Evolutionary conservation across 2,329 filamentous ascomycete genomes (phyloP).

Genomic region (Xylaria digitata): DNA sequence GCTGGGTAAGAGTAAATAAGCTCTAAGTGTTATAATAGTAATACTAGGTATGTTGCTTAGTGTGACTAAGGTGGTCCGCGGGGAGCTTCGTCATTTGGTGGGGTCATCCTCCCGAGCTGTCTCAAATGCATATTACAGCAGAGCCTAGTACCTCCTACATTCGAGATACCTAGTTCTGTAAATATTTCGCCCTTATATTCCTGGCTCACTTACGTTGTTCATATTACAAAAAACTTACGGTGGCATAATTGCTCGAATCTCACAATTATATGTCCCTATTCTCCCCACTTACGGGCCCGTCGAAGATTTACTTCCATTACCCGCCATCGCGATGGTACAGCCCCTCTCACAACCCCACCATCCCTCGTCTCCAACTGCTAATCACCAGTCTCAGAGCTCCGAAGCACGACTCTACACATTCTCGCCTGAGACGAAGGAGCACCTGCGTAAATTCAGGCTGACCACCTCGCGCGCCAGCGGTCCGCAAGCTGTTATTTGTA

Average conservation of each 20-base stretch:
- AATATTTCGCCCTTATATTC: neutral
- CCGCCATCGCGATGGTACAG: slow-evolving; percentile 34
- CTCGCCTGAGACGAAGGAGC: slow-evolving; percentile 87
- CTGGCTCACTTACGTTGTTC: neutral
- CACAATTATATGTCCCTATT: neutral
- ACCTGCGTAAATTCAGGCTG: slow-evolving; percentile 93
- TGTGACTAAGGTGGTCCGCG: no score
- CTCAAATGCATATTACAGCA: neutral
- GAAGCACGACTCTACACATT: slow-evolving; percentile 93
- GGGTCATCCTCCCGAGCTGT: slow-evolving; percentile 5
- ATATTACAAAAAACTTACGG: neutral
- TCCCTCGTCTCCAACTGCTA: slow-evolving; percentile 13
- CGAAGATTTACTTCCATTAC: neutral
- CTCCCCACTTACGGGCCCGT: neutral
- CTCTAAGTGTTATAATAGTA: no score
- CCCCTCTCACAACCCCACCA: slow-evolving; percentile 29
- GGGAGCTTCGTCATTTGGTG: slow-evolving; percentile 29
- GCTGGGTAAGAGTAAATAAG: no score
- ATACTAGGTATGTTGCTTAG: no score
- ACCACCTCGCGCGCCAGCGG: slow-evolving; percentile 85
- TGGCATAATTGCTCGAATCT: no score
- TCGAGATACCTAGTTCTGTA: no score
- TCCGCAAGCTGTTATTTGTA: slow-evolving; percentile 95
- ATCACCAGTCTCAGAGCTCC: slow-evolving; percentile 63
- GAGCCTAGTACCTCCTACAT: no score